Percentiles rank a stretch among this genome's conserved stretches.
phyloP scores from a whole-genome alignment of 805 yeast species.

The Myxozyma neglecta region DNA sequence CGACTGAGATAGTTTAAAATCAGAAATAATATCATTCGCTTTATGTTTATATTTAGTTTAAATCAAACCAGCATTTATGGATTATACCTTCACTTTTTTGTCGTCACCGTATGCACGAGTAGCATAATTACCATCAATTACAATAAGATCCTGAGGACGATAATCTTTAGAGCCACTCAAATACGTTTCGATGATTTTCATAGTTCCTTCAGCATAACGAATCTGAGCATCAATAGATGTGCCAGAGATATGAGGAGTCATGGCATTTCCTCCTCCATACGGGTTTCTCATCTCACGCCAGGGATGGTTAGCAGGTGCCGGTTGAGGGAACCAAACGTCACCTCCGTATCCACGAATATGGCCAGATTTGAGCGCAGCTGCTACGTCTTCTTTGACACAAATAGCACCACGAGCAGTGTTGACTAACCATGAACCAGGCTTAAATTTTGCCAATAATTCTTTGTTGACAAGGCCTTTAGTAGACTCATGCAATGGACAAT shows the following conservation, averaged over 20 bases:
- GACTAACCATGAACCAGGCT: conserved; percentile 69
- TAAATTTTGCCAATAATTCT: conserved; percentile 64
- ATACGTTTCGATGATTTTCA: conserved; percentile 62
- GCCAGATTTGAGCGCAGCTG: conserved; percentile 68
- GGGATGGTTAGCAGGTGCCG: conserved; percentile 74
- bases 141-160: conserved; percentile 73
- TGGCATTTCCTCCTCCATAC: conserved; percentile 75
- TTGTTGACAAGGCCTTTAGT: conserved; percentile 68
- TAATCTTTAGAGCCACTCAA: conserved; percentile 64
- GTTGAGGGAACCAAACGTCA: conserved; percentile 85
- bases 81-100: conserved; percentile 8
- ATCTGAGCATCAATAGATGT: conserved; percentile 78
- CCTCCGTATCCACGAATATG: conserved; percentile 79
- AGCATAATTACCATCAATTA: conserved; percentile 68
- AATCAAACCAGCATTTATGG: no score
- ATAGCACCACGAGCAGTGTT: conserved; percentile 85
- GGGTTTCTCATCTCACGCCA: conserved; percentile 71
- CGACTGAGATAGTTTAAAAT: no score
- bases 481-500: conserved; percentile 73
- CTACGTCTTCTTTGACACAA: conserved; percentile 69
- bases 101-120: conserved; percentile 66
- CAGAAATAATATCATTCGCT: no score
- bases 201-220: conserved; percentile 69
- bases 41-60: no score
- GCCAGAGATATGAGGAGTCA: conserved; percentile 82